Base-by-base conservation (phyloP, 805 yeast genomes). In the Clavispora carvajalis region DNA sequence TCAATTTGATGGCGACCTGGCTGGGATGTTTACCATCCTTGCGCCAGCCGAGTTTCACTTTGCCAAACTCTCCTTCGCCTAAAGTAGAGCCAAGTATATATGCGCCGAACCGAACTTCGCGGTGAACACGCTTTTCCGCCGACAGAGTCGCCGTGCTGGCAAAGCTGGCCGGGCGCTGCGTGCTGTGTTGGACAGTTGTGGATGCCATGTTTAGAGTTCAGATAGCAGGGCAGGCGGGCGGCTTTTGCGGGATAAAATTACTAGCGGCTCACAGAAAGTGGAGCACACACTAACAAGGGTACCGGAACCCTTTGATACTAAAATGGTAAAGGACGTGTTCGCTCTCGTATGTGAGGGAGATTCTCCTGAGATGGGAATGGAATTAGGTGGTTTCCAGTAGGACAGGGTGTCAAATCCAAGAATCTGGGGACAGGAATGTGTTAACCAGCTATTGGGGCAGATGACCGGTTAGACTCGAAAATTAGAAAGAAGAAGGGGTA, bases 51-150 rank as follows among this genome's bases (percentile, higher is more conserved):
- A 93, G 71, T 60, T 91, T 93, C 43, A 93, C 99, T 62, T 93
- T 91, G 44, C 99, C 99, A 62, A 93, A 93, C 59, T 93, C 99
- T 36, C 99, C 99, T 65, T 93, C 96, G 24, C 99, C 99, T 11
- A 93, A 67, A 0, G 99, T 91, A 11, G 95, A 82, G 2, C 98
- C 99, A 7, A 93, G 73, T 17, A 86, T 77, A 56, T 90, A 93
- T 11, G 86, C 80, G 19, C 99, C 99, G 59, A 93, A 90, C 29
- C 95, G 75, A 16, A 84, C 82, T 57, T 84, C 89, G 47, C 84
- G 70, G 46, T 76, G 79, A 3, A 65, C 53, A 25, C 73, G 55
- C 47, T 59, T 64, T 13, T 26, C 36, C n/a, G 23, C 19, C 4
- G 36, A 33, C 25, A 22, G 23, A n/a, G 25, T 7, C n/a, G 26